Evolutionary conservation across 768 basidiomycete genomes (phyloP).

Genomic region (Termitomyces sp.): DNA sequence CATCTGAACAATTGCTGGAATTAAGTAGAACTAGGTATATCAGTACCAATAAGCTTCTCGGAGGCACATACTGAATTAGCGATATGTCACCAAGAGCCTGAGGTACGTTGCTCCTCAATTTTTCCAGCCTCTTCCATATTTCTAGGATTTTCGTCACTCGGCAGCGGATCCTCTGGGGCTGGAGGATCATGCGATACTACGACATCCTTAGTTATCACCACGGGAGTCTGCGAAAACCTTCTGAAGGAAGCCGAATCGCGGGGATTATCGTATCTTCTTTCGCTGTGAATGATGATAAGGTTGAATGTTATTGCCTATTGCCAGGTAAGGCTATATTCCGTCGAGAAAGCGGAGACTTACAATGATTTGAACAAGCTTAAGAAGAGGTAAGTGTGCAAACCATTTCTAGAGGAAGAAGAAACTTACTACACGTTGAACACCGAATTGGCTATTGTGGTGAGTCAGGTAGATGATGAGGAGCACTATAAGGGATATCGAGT

Average conservation of each 20-base stretch:
- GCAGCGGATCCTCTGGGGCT: neutral
- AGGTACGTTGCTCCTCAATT: neutral
- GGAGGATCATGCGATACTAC: slow-evolving; percentile 10
- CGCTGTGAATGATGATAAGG: slow-evolving; percentile 10
- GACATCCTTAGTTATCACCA: slow-evolving; percentile 14
- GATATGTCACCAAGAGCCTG: neutral
- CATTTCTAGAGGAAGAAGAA: neutral
- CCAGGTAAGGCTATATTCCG: neutral
- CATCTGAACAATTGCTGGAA: neutral
- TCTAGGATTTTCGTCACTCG: neutral
- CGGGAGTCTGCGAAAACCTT: slow-evolving; percentile 1
- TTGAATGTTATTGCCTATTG: slow-evolving; percentile 14
- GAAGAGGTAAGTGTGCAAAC: neutral
- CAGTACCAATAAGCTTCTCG: neutral
- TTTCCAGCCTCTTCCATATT: neutral
- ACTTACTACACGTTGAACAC: slow-evolving; percentile 16
- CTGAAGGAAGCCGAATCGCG: slow-evolving; percentile 1
- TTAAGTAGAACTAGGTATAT: neutral
- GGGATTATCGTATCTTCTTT: neutral
- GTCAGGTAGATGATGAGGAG: slow-evolving; percentile 12
- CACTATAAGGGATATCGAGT: slow-evolving; percentile 13
- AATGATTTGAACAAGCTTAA: slow-evolving; percentile 12
- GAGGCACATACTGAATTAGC: neutral
- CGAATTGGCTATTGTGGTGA: slow-evolving; percentile 10
- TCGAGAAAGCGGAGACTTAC: neutral